A percentile compares a stretch with the other conserved stretches of the same genome.
Conservation (phyloP, 768 basidiomycete genomes). For the Leccinum incarnatum region DNA sequence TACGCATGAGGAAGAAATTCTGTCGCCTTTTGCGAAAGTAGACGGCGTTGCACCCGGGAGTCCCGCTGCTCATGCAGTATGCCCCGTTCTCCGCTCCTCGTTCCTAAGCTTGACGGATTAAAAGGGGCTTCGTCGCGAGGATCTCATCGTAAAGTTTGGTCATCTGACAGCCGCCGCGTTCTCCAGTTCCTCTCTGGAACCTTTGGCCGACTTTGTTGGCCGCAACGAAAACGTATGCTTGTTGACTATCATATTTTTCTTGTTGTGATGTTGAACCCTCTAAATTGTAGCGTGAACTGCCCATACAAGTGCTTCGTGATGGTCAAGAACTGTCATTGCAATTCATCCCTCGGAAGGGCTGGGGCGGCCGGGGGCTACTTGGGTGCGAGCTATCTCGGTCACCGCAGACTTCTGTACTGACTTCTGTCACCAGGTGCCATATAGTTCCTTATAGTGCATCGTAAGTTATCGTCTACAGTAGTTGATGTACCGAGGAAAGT, state of each 20-base stretch:
- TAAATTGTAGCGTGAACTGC: conserved; percentile 50
- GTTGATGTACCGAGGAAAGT: background rate
- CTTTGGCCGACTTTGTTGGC: conserved; percentile 71
- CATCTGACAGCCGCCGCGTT: conserved; percentile 54
- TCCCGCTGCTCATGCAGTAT: conserved; percentile 81
- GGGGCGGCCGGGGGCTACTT: conserved; percentile 85
- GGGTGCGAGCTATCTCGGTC: conserved; percentile 50
- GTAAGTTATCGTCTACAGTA: background rate
- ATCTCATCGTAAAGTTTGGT: conserved; percentile 76
- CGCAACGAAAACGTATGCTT: conserved; percentile 71
- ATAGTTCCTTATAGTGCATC: conserved; percentile 48
- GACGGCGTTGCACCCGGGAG: conserved; percentile 77
- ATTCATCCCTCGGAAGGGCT: conserved; percentile 70
- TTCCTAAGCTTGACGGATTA: conserved; percentile 1
- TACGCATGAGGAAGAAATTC: conserved; percentile 11
- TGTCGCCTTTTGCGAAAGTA: conserved; percentile 72
- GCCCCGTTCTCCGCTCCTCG: conserved; percentile 19
- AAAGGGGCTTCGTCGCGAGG: conserved; percentile 67
- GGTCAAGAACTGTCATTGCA: conserved; percentile 45
- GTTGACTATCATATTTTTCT: background rate
- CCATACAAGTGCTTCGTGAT: conserved; percentile 55
- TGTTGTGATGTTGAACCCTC: background rate
- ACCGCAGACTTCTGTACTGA: conserved; percentile 2
- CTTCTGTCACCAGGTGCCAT: conserved; percentile 47
- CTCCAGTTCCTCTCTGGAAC: conserved; percentile 53